These are phyloP conservation scores for Aphanomyces astaci DNA, from an alignment of 352 stramenopile genomes.

Conservation along the genomic window DNA sequence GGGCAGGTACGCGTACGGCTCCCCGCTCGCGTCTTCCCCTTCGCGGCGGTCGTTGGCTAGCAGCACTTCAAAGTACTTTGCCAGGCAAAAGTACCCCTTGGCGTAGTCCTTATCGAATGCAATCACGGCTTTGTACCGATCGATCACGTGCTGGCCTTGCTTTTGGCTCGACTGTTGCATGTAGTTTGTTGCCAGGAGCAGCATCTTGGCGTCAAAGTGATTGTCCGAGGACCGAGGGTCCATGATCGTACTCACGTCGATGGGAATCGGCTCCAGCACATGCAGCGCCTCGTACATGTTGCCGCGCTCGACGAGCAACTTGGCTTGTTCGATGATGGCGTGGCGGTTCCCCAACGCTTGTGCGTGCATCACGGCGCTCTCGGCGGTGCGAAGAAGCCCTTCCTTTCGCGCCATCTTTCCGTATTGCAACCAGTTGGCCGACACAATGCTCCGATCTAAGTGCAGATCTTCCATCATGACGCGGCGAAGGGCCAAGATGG, in stretches of 20 bases:
- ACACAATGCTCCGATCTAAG: conserved; percentile 25
- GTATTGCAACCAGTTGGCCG: conserved; percentile 78
- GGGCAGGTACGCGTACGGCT: conserved; percentile 68
- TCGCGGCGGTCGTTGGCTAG: conserved; percentile 30
- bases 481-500: conserved; percentile 71
- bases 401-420: conserved; percentile 78
- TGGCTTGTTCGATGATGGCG: conserved; percentile 66
- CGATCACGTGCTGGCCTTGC: conserved; percentile 89
- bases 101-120: conserved; percentile 91
- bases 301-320: conserved; percentile 71
- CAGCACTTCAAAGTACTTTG: conserved; percentile 89
- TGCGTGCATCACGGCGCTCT: conserved; percentile 79
- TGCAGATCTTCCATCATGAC: conserved; percentile 33
- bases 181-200: conserved; percentile 94
- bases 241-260: conserved; percentile 63
- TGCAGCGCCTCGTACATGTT: conserved; percentile 81
- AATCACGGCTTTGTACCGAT: conserved; percentile 92
- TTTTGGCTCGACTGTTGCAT: conserved; percentile 92
- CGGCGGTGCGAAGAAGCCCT: conserved; percentile 68
- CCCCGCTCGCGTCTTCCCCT: conserved; percentile 28
- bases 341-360: conserved; percentile 69
- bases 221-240: conserved; percentile 58
- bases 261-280: conserved; percentile 70
- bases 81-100: conserved; percentile 87
- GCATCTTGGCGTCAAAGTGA: conserved; percentile 71